phyloP scores from a whole-genome alignment of 257 asterid species.

The Hygrophila difformis region DNA sequence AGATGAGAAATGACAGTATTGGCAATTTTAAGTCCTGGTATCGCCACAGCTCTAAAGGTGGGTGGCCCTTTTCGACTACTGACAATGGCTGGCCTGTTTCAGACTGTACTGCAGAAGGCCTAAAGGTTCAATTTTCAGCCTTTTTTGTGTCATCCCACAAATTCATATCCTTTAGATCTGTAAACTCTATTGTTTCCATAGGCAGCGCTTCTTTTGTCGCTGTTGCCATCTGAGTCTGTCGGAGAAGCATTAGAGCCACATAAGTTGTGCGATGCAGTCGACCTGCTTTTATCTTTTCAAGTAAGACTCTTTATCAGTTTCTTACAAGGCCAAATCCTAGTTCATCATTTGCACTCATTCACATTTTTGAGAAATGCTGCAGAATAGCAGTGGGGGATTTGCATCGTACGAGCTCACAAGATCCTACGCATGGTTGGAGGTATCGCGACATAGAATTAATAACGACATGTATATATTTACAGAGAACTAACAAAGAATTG shows the following conservation, averaged over 20 bases:
- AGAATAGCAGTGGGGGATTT: constrained; percentile 68
- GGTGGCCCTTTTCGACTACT: constrained; percentile 66
- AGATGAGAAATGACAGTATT: constrained; percentile 32
- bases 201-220: constrained; percentile 49
- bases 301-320: constrained; percentile 17
- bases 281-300: constrained; percentile 59
- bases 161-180: not conserved
- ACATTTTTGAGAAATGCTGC: too few species aligned
- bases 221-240: constrained; percentile 29
- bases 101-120: constrained; percentile 70
- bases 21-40: constrained; percentile 36
- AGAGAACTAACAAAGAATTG: not conserved
- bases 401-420: constrained; percentile 77
- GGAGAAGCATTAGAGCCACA: constrained; percentile 39
- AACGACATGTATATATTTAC: not conserved
- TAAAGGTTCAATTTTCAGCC: constrained; percentile 31
- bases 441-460: constrained; percentile 4
- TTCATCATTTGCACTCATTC: too few species aligned
- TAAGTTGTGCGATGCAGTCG: constrained; percentile 44
- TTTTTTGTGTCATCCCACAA: not conserved
- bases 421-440: constrained; percentile 76
- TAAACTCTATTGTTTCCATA: constrained; percentile 16
- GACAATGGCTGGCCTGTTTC: constrained; percentile 71
- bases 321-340: not conserved
- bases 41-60: constrained; percentile 65